These are phyloP conservation scores for Nissolia schottii DNA, from an alignment of 306 rosid species.

Conservation along the genomic window DNA sequence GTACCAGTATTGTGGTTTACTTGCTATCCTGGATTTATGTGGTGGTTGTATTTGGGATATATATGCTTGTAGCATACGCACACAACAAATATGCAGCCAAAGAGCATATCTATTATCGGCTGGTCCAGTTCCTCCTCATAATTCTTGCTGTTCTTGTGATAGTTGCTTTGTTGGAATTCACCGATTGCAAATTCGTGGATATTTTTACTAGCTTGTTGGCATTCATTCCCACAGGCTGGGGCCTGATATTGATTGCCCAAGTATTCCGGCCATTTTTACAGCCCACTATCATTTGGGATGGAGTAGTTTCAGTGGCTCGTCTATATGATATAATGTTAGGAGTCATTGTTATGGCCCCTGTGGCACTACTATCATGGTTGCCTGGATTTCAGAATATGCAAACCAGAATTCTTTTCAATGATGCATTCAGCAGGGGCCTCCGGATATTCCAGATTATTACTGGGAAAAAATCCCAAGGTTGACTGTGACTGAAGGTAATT, in stretches of 20 bases:
- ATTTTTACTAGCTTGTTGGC: conserved; percentile 45
- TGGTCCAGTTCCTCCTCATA: conserved; percentile 46
- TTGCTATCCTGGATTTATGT: conserved; percentile 42
- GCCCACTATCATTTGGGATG: conserved; percentile 38
- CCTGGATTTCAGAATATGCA: conserved; percentile 54
- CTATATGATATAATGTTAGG: conserved; percentile 46
- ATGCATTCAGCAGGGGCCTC: conserved; percentile 53
- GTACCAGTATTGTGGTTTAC: conserved; percentile 38
- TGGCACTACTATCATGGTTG: conserved; percentile 46
- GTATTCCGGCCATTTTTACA: conserved; percentile 39
- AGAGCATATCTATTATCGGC: conserved; percentile 46
- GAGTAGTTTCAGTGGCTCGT: conserved; percentile 44
- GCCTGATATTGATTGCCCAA: conserved; percentile 44
- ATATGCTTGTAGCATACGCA: conserved; percentile 32
- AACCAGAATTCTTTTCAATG: conserved; percentile 48
- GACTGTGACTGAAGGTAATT: conserved; percentile 57
- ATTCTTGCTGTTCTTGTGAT: conserved; percentile 37
- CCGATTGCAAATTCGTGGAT: conserved; percentile 35
- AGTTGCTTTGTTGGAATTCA: conserved; percentile 40
- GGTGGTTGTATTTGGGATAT: conserved; percentile 34
- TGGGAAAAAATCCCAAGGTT: conserved; percentile 50
- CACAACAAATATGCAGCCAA: conserved; percentile 42
- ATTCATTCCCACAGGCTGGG: conserved; percentile 54
- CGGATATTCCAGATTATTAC: conserved; percentile 47
- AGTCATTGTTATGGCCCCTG: conserved; percentile 40